Conservation (phyloP, 2,329 filamentous ascomycete species). For the Aspergillus amoenus region DNA sequence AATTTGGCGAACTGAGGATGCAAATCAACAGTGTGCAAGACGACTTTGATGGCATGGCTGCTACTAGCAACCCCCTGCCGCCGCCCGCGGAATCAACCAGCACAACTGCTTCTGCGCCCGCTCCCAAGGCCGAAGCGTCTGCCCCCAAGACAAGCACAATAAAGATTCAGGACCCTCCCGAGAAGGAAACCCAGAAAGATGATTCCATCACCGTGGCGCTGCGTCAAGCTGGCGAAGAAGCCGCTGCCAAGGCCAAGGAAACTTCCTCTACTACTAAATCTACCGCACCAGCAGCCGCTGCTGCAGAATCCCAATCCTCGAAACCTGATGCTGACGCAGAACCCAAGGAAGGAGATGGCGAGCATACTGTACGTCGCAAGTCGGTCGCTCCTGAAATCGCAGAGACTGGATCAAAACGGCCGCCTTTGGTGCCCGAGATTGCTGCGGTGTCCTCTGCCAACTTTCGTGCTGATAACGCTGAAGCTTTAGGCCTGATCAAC, state of each 20-base stretch:
- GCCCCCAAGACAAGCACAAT: constrained; percentile 36
- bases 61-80: constrained; percentile 26
- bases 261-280: constrained; percentile 20
- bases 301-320: constrained; percentile 13
- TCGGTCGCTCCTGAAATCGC: constrained; percentile 34
- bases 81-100: constrained; percentile 21
- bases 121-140: constrained; percentile 22
- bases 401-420: constrained; percentile 25
- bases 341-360: constrained; percentile 15
- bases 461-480: constrained; percentile 38
- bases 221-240: constrained; percentile 45
- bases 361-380: constrained; percentile 24
- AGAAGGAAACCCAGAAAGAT: constrained; percentile 37
- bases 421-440: constrained; percentile 33
- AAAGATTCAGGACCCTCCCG: constrained; percentile 42
- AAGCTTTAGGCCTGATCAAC: constrained; percentile 36
- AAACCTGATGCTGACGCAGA: constrained; percentile 11
- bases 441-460: constrained; percentile 41
- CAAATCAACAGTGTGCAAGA: constrained; percentile 59
- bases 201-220: constrained; percentile 40
- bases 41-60: constrained; percentile 33
- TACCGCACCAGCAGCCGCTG: constrained; percentile 6
- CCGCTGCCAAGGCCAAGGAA: constrained; percentile 39
- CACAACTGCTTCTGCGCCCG: constrained; percentile 24
- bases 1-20: constrained; percentile 91